Base-by-base conservation (phyloP, 768 basidiomycete species). In the Lactarius sp. region DNA sequence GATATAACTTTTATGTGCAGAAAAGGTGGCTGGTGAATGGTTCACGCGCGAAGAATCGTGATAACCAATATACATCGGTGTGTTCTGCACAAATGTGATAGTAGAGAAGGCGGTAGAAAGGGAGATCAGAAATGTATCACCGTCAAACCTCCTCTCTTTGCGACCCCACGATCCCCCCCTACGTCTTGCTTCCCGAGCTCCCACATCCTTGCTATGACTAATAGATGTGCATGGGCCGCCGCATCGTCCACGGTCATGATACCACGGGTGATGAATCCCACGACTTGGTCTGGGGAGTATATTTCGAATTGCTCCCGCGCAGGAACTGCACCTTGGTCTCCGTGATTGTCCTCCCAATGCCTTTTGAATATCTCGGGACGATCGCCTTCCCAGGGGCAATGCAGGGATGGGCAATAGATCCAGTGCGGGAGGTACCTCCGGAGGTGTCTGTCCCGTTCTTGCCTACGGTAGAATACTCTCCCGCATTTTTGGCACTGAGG, bases 381-480 rank as follows among this genome's bases (percentile, higher is more conserved):
- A 27, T 47, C 18, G 7, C 52, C 52, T 5, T 52, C 18, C 46
- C 46, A 61, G 0, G 16, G 2, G 10, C 60, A 61, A 34, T 12
- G 10, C 2, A 5, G 4, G 42, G 53, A 27, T 27, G 27, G 53
- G 18, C 60, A 55, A 31, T 46, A 53, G 3, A 53, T 4, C 1
- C 6, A 55, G 20, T 31, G 16, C 3, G 60, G 60, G 6, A 61
- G 5, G n/a, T 46, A 6, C 1, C 6, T 0, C 16, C 34, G 33
- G 56, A 55, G 12, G 8, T 61, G 60, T 39, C 60, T 27, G 12
- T 54, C 53, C 6, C 31, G 44, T 3, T 57, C 56, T 13, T 36
- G 56, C 33, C 8, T 10, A 36, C 44, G 56, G 13, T 0, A 3
- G 33, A 33, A 57, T 1, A 4, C 4, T 33, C 50, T 51, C 3